phyloP scores from a whole-genome alignment of 768 basidiomycete genomes.

The Amanita molliuscula region DNA sequence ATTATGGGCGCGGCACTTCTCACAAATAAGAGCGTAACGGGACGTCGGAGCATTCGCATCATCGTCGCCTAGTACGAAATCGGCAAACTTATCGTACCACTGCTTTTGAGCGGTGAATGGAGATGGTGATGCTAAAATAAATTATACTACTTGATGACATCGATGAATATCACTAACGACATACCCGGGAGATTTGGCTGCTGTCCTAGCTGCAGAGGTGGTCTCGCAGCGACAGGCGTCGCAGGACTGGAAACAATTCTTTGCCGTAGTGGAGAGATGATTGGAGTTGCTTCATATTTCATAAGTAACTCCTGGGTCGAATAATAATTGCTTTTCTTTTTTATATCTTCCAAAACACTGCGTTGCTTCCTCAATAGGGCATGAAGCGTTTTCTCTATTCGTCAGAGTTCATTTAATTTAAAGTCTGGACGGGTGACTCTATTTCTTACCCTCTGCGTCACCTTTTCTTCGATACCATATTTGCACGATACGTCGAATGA shows the following conservation, averaged over 20 bases:
- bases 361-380: slow-evolving; percentile 68
- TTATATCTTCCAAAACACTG: slow-evolving; percentile 86
- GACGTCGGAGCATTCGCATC: slow-evolving; percentile 39
- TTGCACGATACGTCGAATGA: slow-evolving; percentile 72
- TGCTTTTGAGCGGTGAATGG: slow-evolving; percentile 47
- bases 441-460: slow-evolving; percentile 60
- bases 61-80: slow-evolving; percentile 77
- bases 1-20: slow-evolving; percentile 81
- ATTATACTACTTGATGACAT: slow-evolving; percentile 3
- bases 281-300: slow-evolving; percentile 64
- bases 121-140: slow-evolving; percentile 19
- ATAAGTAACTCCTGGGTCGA: slow-evolving; percentile 84
- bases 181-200: slow-evolving; percentile 20
- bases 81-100: slow-evolving; percentile 85
- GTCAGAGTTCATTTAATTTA: neutral
- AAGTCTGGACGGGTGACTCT: neutral
- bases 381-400: slow-evolving; percentile 70
- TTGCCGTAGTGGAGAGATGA: slow-evolving; percentile 33
- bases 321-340: slow-evolving; percentile 96
- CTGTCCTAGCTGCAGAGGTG: slow-evolving; percentile 15
- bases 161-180: slow-evolving; percentile 3
- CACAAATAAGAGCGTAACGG: slow-evolving; percentile 81
- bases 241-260: slow-evolving; percentile 21
- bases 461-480: slow-evolving; percentile 77
- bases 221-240: slow-evolving; percentile 17